Conservation (phyloP, 768 basidiomycete species). For the Tylopilus rubrobrunneus region DNA sequence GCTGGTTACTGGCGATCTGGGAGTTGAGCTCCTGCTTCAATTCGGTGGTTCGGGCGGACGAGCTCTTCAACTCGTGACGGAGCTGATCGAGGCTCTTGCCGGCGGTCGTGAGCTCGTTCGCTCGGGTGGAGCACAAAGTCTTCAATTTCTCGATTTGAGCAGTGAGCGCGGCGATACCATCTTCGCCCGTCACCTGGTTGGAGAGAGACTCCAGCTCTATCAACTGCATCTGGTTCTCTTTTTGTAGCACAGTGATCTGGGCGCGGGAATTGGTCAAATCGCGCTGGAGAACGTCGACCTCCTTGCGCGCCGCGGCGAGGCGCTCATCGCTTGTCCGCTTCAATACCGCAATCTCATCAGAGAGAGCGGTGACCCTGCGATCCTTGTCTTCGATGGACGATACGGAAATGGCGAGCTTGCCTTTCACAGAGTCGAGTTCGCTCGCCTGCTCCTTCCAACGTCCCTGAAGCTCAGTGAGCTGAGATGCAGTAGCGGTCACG, state of each 20-base stretch:
- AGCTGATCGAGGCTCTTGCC: not conserved
- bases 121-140: not conserved
- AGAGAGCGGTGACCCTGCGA: not conserved
- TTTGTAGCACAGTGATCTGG: not conserved
- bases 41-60: not conserved
- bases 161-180: not conserved
- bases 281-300: not conserved
- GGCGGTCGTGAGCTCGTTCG: not conserved
- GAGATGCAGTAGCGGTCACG: not conserved
- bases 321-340: not conserved
- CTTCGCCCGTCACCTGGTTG: not conserved
- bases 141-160: slow-evolving; percentile 1
- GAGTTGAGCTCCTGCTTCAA: not conserved
- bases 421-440: not conserved
- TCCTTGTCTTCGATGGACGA: not conserved
- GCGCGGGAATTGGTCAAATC: not conserved
- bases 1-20: not conserved
- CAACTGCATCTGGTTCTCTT: not conserved
- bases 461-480: not conserved
- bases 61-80: not conserved
- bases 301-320: not conserved
- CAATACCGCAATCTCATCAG: not conserved
- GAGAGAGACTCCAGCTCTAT: not conserved
- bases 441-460: not conserved
- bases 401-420: not conserved